phyloP scores from a whole-genome alignment of 139 green algal genomes.

The Tetraselmis chui region DNA sequence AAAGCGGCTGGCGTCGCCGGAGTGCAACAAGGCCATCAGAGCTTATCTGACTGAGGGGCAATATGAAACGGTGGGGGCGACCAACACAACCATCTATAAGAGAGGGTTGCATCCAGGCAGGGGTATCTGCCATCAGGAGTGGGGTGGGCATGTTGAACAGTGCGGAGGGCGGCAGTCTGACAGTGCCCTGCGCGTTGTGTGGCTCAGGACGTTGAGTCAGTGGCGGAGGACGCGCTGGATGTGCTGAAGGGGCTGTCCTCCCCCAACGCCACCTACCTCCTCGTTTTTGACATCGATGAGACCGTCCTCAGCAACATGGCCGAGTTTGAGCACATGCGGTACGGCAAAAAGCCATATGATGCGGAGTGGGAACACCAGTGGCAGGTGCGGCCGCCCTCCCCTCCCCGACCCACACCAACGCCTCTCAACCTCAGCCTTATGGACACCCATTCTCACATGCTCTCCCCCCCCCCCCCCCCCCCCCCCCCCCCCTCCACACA shows the following conservation, averaged over 20 bases:
- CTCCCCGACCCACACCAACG: no score
- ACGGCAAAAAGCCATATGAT: not conserved
- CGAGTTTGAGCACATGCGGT: constrained; percentile 4
- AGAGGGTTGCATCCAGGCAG: no score
- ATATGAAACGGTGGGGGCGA: not conserved
- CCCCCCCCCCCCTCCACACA: no score
- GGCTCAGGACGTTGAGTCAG: not conserved
- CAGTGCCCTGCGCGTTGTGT: not conserved
- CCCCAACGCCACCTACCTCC: not conserved
- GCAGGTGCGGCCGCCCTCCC: not conserved
- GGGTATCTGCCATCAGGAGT: no score
- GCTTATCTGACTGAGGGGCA: not conserved
- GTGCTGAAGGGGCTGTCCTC: not conserved
- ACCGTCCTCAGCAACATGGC: constrained; percentile 25
- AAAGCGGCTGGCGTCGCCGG: not conserved
- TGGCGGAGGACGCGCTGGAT: not conserved
- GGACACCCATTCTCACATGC: no score
- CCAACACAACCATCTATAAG: no score
- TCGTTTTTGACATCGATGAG: constrained; percentile 17
- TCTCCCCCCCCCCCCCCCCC: no score
- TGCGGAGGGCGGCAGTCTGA: not conserved
- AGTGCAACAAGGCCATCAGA: not conserved
- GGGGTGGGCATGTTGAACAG: no score
- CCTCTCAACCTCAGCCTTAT: no score
- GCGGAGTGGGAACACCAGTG: not conserved